A percentile compares a stretch with the other conserved stretches of the same genome.
These are phyloP conservation scores for Candida pseudofarinosa DNA, from an alignment of 805 yeast genomes.

Conservation along the genomic window DNA sequence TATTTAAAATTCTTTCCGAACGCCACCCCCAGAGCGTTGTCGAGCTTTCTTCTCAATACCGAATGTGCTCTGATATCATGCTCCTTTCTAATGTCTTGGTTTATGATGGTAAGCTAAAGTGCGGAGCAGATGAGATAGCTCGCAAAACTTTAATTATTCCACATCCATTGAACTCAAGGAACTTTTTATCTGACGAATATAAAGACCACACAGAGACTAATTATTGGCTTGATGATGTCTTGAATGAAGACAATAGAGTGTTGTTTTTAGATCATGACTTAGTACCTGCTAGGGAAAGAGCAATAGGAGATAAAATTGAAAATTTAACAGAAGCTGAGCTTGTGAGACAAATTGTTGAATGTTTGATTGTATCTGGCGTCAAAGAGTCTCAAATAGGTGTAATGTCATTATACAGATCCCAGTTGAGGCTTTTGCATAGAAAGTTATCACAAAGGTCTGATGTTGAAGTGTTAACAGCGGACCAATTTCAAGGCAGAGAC, in stretches of 20 bases:
- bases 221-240: constrained; percentile 54
- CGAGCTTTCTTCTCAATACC: constrained; percentile 75
- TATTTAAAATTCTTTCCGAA: constrained; percentile 73
- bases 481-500: constrained; percentile 93
- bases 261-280: constrained; percentile 77
- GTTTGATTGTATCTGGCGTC: constrained; percentile 59
- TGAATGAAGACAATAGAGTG: constrained; percentile 58
- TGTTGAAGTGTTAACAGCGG: constrained; percentile 87
- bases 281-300: constrained; percentile 54
- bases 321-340: constrained; percentile 71
- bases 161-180: constrained; percentile 21
- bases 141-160: constrained; percentile 53
- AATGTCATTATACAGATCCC: constrained; percentile 86
- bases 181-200: not conserved
- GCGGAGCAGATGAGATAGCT: constrained; percentile 69
- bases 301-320: constrained; percentile 62
- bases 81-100: constrained; percentile 72
- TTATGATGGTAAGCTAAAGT: constrained; percentile 69
- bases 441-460: constrained; percentile 28
- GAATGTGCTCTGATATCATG: constrained; percentile 93
- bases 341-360: constrained; percentile 57
- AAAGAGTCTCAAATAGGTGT: constrained; percentile 64
- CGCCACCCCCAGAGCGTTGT: constrained; percentile 70
- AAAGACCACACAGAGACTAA: constrained; percentile 3
- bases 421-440: constrained; percentile 40